Percentiles rank a stretch among this genome's conserved stretches.
Conservation (phyloP, 2,329 filamentous ascomycete genomes). For the Botrytis pseudocinerea region DNA sequence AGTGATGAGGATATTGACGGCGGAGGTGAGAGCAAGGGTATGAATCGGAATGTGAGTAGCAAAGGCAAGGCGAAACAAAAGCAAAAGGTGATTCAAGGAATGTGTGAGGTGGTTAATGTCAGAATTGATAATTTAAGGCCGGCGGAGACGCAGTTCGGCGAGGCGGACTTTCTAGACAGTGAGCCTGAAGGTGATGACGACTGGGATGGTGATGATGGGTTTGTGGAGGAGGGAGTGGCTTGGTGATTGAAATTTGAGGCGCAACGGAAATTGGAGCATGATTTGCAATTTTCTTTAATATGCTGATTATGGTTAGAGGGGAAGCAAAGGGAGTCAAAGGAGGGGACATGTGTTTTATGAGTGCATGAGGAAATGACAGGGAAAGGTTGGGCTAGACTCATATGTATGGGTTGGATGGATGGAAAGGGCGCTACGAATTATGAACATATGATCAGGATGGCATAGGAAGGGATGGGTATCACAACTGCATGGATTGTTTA, state of each 20-base stretch:
- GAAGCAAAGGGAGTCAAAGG: not conserved
- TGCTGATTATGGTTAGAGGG: not conserved
- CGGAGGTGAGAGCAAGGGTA: slow-evolving; percentile 13
- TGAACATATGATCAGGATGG: not conserved
- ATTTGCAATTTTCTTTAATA: not conserved
- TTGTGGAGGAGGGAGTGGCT: slow-evolving; percentile 15
- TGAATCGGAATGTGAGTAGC: not conserved
- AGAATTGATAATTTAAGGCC: slow-evolving; percentile 76
- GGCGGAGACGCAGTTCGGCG: slow-evolving; percentile 65
- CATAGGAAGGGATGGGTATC: not conserved
- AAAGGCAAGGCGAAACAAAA: slow-evolving; percentile 35
- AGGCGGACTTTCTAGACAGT: slow-evolving; percentile 68
- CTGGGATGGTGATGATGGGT: slow-evolving; percentile 43
- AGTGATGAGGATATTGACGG: slow-evolving; percentile 30
- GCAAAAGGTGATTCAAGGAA: slow-evolving; percentile 58
- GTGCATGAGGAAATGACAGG: not conserved
- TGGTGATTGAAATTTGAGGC: slow-evolving; percentile 2
- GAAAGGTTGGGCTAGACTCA: not conserved
- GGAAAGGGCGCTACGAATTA: not conserved
- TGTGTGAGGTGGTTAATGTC: slow-evolving; percentile 70
- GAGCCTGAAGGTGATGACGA: slow-evolving; percentile 58
- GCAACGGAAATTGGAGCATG: not conserved
- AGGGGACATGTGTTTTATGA: not conserved
- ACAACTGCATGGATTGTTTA: not conserved
- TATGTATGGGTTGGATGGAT: slow-evolving; percentile 3